These are phyloP conservation scores for Musa balbisiana DNA, from an alignment of 202 grass and related monocot species.

Conservation along the genomic window DNA sequence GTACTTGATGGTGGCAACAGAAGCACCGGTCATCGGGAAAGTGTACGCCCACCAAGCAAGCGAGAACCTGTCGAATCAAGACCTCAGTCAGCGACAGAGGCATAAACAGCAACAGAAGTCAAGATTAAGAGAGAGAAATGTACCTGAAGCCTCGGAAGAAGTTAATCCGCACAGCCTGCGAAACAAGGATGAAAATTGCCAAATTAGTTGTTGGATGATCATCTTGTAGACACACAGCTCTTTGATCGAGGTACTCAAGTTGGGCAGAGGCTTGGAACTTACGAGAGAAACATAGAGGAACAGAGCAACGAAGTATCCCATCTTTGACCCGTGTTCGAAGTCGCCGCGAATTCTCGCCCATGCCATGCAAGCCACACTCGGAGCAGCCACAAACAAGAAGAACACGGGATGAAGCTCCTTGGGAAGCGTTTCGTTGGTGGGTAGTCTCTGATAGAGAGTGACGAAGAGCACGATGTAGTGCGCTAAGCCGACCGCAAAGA, in stretches of 20 bases:
- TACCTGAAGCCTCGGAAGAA: conserved; percentile 78
- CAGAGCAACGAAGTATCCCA: conserved; percentile 65
- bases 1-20: conserved; percentile 61
- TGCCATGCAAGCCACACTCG: conserved; percentile 73
- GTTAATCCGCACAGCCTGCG: conserved; percentile 71
- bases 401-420: conserved; percentile 79
- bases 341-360: conserved; percentile 70
- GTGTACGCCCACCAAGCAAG: conserved; percentile 96
- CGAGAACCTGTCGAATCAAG: conserved; percentile 39
- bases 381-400: conserved; percentile 87
- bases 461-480: conserved; percentile 88
- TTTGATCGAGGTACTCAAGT: too few species aligned
- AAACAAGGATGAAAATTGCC: not conserved
- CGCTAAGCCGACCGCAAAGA: conserved; percentile 72
- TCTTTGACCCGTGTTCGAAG: conserved; percentile 54
- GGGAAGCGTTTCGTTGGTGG: conserved; percentile 76
- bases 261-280: not conserved
- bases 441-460: conserved; percentile 79
- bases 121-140: not conserved
- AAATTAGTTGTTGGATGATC: not conserved
- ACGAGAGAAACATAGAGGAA: conserved; percentile 78
- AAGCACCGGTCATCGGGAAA: conserved; percentile 82
- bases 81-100: not conserved
- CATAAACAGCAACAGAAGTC: not conserved
- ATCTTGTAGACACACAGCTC: too few species aligned